Conservation (phyloP, 305 asterid genomes). For the Euphrasia arctica region DNA sequence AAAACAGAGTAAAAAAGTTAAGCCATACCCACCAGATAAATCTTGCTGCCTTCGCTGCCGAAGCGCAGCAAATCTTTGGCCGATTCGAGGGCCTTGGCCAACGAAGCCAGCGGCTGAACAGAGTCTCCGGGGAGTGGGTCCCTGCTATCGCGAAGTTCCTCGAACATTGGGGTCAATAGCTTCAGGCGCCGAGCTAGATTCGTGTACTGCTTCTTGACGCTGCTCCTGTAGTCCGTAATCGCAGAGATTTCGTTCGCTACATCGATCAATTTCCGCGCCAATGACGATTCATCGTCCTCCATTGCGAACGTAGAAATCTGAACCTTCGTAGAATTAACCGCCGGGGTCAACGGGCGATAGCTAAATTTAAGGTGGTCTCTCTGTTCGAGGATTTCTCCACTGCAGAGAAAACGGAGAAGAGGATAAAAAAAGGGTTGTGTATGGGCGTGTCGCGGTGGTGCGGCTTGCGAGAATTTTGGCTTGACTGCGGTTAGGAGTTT, state of each 20-base stretch:
- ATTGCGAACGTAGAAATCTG: constrained; percentile 38
- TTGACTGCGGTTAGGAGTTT: too few species aligned
- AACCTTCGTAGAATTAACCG: constrained; percentile 7
- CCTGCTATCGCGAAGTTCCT: constrained; percentile 75
- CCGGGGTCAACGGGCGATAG: constrained; percentile 33
- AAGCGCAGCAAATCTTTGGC: constrained; percentile 74
- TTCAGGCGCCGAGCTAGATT: constrained; percentile 84
- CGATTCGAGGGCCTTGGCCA: constrained; percentile 49
- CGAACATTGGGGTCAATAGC: constrained; percentile 89
- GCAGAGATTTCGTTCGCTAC: constrained; percentile 59
- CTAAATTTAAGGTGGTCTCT: constrained; percentile 30
- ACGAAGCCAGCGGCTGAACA: constrained; percentile 40
- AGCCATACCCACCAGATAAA: constrained; percentile 65
- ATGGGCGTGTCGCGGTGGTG: constrained; percentile 12
- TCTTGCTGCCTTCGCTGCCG: constrained; percentile 83
- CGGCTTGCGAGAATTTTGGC: not conserved
- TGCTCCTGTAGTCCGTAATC: constrained; percentile 51
- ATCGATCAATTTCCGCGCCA: constrained; percentile 51
- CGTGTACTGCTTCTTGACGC: constrained; percentile 79
- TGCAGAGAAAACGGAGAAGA: constrained; percentile 22
- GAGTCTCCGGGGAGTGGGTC: constrained; percentile 50
- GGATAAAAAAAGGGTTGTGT: not conserved
- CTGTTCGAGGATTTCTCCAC: constrained; percentile 29
- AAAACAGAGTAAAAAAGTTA: constrained; percentile 4
- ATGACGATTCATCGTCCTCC: constrained; percentile 60